Evolutionary conservation across 129 eudicot genomes (phyloP).

Genomic region (Tagetes erecta): DNA sequence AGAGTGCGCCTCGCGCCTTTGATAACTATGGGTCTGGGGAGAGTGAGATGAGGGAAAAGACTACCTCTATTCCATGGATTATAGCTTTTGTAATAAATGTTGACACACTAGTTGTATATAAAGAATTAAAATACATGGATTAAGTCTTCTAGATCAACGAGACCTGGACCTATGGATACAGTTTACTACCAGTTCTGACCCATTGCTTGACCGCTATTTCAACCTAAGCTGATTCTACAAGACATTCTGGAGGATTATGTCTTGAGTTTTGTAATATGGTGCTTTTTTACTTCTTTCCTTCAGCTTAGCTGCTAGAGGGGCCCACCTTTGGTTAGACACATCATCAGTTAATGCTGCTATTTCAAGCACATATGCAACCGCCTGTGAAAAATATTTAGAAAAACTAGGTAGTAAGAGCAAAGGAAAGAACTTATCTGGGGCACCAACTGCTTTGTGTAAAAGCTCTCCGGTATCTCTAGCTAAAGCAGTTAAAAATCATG

Average conservation of each 20-base stretch:
- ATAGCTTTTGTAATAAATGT: not conserved
- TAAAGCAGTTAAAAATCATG: conserved; percentile 84
- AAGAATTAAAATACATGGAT: not conserved
- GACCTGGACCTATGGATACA: not conserved
- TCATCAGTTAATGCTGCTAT: conserved; percentile 89
- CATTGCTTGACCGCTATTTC: not conserved
- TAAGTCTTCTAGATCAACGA: not conserved
- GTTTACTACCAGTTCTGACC: not conserved
- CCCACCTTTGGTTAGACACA: conserved; percentile 86
- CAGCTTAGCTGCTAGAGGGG: conserved; percentile 84
- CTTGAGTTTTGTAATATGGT: conserved; percentile 11
- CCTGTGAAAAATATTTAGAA: conserved; percentile 50
- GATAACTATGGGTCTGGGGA: no score
- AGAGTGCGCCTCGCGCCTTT: no score
- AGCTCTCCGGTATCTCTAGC: conserved; percentile 76
- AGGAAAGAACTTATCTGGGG: conserved; percentile 40
- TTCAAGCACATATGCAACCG: conserved; percentile 58
- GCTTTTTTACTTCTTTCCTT: conserved; percentile 23
- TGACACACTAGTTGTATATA: not conserved
- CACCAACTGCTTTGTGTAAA: conserved; percentile 55
- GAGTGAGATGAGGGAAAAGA: no score
- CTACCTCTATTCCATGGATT: no score
- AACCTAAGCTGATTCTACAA: conserved; percentile 16
- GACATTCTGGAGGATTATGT: conserved; percentile 9
- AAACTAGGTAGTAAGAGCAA: conserved; percentile 32